Evolutionary conservation across 768 basidiomycete genomes (phyloP), one percentile per base, ranked within the genome.

Genomic region (Tricholoma hemisulphureum): DNA sequence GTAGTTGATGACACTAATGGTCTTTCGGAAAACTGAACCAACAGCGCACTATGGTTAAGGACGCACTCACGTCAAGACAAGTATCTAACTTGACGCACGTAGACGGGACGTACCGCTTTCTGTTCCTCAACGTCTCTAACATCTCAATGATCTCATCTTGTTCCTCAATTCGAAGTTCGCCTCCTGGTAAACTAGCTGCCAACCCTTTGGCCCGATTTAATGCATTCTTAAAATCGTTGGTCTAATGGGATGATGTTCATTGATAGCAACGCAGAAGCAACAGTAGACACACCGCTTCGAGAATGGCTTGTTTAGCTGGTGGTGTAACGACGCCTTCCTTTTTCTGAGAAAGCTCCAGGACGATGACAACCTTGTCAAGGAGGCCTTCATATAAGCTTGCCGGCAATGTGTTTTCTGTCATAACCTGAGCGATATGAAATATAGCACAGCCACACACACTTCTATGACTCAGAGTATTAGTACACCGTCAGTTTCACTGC

Each of bases 121-220:
- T 80, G 59, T 85, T 81, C 57, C 80, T 79, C 56, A 92, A 62
- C 18, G 72, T 75, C 64, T 87, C 83, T 10, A 93, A 74, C 84
- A 91, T 87, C 31, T 71, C 69, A 46, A 91, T 86, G 5, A 91
- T 78, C 46, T 88, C 82, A 59, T 86, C 83, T 63, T 93, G 91
- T 51, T 91, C 87, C 37, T 82, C 76, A 37, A 84, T 78, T 46
- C 78, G 71, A 55, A 91, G 73, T 66, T 92, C 90, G 7, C 90
- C 90, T 2, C 91, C 91, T 0, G 89, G 86, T 6, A 93, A 74
- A 46, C 74, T 71, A 8, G 63, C 64, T 0, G 87, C 85, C 43
- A 83, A 71, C 8, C 86, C 82, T 64, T 82, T 88, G 0, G 89
- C 89, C 45, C 81, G 79, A 21, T 68, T 68, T 41, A 91, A 64